phyloP scores from a whole-genome alignment of 257 asterid species.

The Lantana camara region DNA sequence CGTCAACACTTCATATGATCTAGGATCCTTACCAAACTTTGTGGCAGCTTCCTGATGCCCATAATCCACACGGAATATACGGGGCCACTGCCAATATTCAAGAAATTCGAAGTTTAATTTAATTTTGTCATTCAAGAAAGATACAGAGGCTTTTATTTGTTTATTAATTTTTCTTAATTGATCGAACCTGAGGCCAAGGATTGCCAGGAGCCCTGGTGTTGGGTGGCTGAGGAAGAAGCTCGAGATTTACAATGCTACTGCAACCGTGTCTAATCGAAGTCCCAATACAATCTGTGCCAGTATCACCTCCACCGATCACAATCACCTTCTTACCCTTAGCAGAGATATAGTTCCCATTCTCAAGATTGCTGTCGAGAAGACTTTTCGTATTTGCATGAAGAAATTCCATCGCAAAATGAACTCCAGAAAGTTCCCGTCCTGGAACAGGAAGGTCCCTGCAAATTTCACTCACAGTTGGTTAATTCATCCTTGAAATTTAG shows the following conservation, averaged over 20 bases:
- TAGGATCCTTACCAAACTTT: constrained; percentile 95
- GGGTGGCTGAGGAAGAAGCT: constrained; percentile 98
- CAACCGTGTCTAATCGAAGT: constrained; percentile 97
- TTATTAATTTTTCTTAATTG: too few species aligned
- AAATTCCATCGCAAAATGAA: constrained; percentile 98
- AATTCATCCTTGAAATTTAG: neutral
- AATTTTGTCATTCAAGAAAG: neutral
- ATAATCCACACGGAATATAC: constrained; percentile 88
- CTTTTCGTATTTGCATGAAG: constrained; percentile 97
- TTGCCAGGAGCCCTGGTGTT: constrained; percentile 87
- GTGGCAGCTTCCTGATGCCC: constrained; percentile 96
- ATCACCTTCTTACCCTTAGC: constrained; percentile 96
- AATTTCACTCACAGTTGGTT: constrained; percentile 18
- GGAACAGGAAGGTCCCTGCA: constrained; percentile 96
- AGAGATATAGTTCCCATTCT: constrained; percentile 87
- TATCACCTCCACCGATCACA: constrained; percentile 99
- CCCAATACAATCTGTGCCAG: constrained; percentile 97
- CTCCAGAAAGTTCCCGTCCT: constrained; percentile 92
- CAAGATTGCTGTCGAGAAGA: constrained; percentile 86
- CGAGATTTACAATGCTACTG: constrained; percentile 70
- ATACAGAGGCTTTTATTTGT: too few species aligned
- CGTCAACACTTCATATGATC: constrained; percentile 92
- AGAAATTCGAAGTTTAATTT: neutral
- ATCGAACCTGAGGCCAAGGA: constrained; percentile 99
- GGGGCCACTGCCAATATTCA: constrained; percentile 76